These are phyloP conservation scores for Pistacia atlantica DNA, from an alignment of 345 rosid genomes.

Conservation along the genomic window DNA sequence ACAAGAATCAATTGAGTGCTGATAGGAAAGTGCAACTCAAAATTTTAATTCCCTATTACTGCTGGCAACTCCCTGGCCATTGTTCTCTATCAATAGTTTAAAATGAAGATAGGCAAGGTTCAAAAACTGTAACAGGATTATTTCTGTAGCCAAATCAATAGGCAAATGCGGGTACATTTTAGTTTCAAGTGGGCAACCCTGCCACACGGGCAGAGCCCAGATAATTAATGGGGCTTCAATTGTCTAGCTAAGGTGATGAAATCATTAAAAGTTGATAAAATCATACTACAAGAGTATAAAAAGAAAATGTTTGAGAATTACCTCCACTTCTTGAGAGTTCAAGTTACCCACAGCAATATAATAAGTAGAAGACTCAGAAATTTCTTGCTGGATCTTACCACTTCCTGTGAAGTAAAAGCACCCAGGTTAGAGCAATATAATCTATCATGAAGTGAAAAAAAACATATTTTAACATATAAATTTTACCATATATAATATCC, in stretches of 20 bases:
- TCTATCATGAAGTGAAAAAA: neutral
- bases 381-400: slow-evolving; percentile 50
- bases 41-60: neutral
- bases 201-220: neutral
- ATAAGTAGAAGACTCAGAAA: slow-evolving; percentile 39
- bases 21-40: neutral
- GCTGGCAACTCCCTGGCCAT: neutral
- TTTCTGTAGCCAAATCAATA: neutral
- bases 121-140: too few relatives aligned
- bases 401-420: slow-evolving; percentile 36
- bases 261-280: neutral
- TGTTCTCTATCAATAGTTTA: neutral
- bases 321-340: slow-evolving; percentile 57
- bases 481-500: slow-evolving; percentile 51
- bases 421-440: slow-evolving; percentile 1
- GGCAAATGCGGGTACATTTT: neutral
- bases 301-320: slow-evolving; percentile 15
- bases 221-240: neutral
- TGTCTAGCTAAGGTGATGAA: neutral
- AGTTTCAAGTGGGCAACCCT: neutral
- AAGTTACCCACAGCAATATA: slow-evolving; percentile 55
- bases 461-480: neutral
- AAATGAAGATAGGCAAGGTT: neutral
- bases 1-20: neutral
- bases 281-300: neutral